phyloP scores from a whole-genome alignment of 805 yeast species.

The Martiniozyma abietophila region DNA sequence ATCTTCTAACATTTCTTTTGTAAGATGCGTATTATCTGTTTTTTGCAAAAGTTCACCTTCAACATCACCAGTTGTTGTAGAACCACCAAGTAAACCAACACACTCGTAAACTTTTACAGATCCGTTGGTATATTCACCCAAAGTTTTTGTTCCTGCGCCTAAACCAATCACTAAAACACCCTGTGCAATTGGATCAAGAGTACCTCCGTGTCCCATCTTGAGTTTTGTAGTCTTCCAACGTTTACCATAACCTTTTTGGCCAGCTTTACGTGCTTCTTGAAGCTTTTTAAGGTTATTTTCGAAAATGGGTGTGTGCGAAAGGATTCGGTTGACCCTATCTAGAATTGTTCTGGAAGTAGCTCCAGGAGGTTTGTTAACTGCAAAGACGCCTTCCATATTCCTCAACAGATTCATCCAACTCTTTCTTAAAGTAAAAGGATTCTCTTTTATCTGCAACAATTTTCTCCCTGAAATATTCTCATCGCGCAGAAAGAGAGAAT shows the following conservation, averaged over 20 bases:
- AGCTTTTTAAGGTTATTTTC: slow-evolving; percentile 42
- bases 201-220: slow-evolving; percentile 98
- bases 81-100: slow-evolving; percentile 75
- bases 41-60: slow-evolving; percentile 73
- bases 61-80: slow-evolving; percentile 89
- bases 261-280: slow-evolving; percentile 36
- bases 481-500: too few relatives aligned
- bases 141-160: slow-evolving; percentile 82
- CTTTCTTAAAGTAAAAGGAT: too few relatives aligned
- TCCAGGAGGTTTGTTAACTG: slow-evolving; percentile 84
- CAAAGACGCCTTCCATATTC: slow-evolving; percentile 93
- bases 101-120: slow-evolving; percentile 77
- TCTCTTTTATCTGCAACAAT: too few relatives aligned
- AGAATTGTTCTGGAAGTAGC: slow-evolving; percentile 71
- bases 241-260: slow-evolving; percentile 37
- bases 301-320: slow-evolving; percentile 53
- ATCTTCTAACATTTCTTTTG: slow-evolving; percentile 38
- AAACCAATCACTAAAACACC: slow-evolving; percentile 89
- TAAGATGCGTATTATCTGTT: slow-evolving; percentile 48
- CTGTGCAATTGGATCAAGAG: slow-evolving; percentile 91
- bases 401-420: too few relatives aligned
- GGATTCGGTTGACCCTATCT: slow-evolving; percentile 50
- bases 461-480: too few relatives aligned
- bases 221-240: slow-evolving; percentile 33
- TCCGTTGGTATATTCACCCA: slow-evolving; percentile 62